Base-by-base conservation (phyloP, 768 basidiomycete species). In the Hygrocybe coccinea region DNA sequence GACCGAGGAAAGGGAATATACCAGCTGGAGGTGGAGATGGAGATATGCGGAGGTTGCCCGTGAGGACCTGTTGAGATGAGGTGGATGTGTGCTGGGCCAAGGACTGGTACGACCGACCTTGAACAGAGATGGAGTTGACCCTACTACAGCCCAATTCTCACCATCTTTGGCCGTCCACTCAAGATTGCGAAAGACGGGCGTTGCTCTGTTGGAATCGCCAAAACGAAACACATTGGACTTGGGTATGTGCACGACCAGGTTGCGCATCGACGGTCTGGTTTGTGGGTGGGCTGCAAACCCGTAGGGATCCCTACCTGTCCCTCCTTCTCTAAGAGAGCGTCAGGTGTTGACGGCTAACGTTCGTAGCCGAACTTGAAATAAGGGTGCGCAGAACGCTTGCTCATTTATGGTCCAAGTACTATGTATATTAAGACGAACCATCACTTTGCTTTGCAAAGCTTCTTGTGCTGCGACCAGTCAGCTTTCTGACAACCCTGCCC, bases 91-190 rank as follows among this genome's bases (percentile, higher is more conserved):
- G 50, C 19, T 52, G 14, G 12, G 7, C 17, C 36, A 52, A 21
- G 7, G 19, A 37, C n/a, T 17, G 17, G 51, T 21, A 21, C 12
- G 15, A 57, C 76, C 51, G 64, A 89, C 91, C 76, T 87, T 82
- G 56, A 92, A 79, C 12, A 90, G 54, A 0, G 74, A 71, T 0
- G 79, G 70, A 59, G 87, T 88, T 1, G 82, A 79, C 1, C 84
- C 83, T 3, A 92, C 76, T 8, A 92, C 76, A 0, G 86, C 90
- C 91, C 91, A 92, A 14, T 76, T 82, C 64, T 91, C 80, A 24
- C 77, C 77, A 17, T 84, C 76, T 21, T 76, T 68, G 0, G 87
- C 74, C 5, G 74, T 79, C 87, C 87, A 88, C 12, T 75, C 65
- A 1, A 87, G 65, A 56, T 78, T 71, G 0, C 69, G 76, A 59